These are phyloP conservation scores for Scutellaria barbata DNA, from an alignment of 257 asterid genomes.

Conservation along the genomic window DNA sequence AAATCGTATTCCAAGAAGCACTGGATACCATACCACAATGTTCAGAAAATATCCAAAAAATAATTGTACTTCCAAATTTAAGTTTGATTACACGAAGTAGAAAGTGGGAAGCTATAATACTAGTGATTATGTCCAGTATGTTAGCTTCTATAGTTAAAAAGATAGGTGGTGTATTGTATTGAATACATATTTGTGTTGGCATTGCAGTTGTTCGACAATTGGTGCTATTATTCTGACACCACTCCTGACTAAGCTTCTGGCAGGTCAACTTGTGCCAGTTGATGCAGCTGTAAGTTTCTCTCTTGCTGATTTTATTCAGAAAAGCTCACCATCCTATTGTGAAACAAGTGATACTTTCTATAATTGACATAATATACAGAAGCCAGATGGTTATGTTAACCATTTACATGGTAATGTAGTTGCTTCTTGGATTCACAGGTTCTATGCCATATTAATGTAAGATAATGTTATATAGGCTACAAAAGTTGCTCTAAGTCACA, in stretches of 20 bases:
- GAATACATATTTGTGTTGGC: constrained; percentile 30
- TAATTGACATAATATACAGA: constrained; percentile 20
- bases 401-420: not conserved
- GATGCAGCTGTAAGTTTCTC: constrained; percentile 88
- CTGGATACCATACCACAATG: constrained; percentile 1
- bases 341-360: constrained; percentile 21
- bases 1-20: not conserved
- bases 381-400: not conserved
- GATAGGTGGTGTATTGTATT: not conserved
- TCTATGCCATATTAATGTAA: not conserved
- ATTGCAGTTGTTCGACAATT: constrained; percentile 87
- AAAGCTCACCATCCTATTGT: not conserved
- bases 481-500: too few species aligned
- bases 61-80: not conserved
- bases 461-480: not conserved
- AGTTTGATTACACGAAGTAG: constrained; percentile 2
- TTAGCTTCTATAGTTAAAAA: constrained; percentile 11
- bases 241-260: constrained; percentile 88
- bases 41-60: not conserved
- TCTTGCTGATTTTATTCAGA: constrained; percentile 13
- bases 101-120: not conserved
- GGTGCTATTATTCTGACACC: constrained; percentile 98
- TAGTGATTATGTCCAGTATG: not conserved
- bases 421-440: too few species aligned
- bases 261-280: constrained; percentile 98